Base-by-base conservation (phyloP, 1,139 yeast genomes). In the Suhomyces bolitotheri region DNA sequence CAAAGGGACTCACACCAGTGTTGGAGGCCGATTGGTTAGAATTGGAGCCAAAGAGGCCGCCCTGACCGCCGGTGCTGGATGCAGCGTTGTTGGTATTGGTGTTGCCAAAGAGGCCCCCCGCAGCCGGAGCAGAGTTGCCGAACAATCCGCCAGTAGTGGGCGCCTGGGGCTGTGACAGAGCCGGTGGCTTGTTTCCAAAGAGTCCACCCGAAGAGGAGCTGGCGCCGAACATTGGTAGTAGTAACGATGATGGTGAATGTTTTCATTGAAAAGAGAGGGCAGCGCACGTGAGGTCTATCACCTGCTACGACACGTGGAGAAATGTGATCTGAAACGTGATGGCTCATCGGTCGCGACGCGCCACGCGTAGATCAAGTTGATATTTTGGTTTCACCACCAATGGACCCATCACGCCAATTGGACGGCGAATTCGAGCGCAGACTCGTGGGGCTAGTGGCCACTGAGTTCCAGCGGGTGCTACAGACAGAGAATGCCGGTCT, bases 121-220 rank as follows among this genome's bases (percentile, higher is more conserved):
- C 11, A 20, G 25, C 27, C 28, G 22, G 31, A 12, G 29, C 33
- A 15, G 34, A 14, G 26, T 12, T 21, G 7, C 64, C 62, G 45
- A 59, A 58, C 23, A 59, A 43, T 2, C 64, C 62, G 2, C 56
- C 58, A 14, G 44, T 33, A 14, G 44, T 33, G 11, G 50, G 35
- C 12, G 43, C 36, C 16, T 64, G 51, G 53, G 41, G 45, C 41
- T 43, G 39, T 33, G 41, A 25, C 3, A 59, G 45, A 47, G 47
- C 48, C 35, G 44, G 33, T 27, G 42, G 49, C 35, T 45, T 53
- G 35, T 44, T 53, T 11, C 71, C 72, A 46, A 59, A 60, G 11
- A 58, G 39, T 2, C 71, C 69, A 3, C 62, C 59, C 3, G 54
- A 25, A 40, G 28, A 34, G 26, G 34, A 22, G 36, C 22, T 33